phyloP scores from a whole-genome alignment of 441 rosid genomes.

The Gossypium davidsonii region DNA sequence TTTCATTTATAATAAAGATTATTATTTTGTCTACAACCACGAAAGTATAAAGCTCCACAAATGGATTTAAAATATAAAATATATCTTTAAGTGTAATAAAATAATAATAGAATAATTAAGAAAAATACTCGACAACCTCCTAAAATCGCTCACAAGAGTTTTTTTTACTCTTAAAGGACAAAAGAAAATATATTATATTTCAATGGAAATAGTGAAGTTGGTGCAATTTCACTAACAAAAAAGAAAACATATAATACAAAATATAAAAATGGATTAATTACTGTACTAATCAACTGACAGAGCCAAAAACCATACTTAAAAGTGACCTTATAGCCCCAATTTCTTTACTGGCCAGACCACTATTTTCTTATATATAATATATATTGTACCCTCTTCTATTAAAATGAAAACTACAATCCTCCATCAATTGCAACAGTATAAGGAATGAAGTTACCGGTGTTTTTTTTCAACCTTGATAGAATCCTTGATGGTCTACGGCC shows the following conservation, averaged over 20 bases:
- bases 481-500: neutral
- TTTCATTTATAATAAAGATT: too few species aligned
- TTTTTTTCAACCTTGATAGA: slow-evolving; percentile 7
- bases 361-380: slow-evolving; percentile 11
- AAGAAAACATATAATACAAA: neutral
- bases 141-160: too few species aligned
- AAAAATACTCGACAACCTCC: too few species aligned
- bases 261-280: slow-evolving; percentile 9
- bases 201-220: neutral
- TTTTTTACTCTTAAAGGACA: too few species aligned
- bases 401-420: slow-evolving; percentile 15
- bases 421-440: neutral
- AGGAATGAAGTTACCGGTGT: slow-evolving; percentile 6
- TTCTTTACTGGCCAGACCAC: slow-evolving; percentile 19
- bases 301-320: slow-evolving; percentile 12
- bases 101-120: too few species aligned
- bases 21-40: too few species aligned
- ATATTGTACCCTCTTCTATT: slow-evolving; percentile 5
- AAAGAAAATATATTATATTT: neutral
- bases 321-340: slow-evolving; percentile 7
- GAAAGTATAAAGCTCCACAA: too few species aligned
- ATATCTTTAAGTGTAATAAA: too few species aligned
- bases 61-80: too few species aligned
- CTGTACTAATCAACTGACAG: neutral
- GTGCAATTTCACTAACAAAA: neutral